Percentiles rank a stretch among this genome's conserved stretches.
Evolutionary conservation across 2,329 filamentous ascomycete genomes (phyloP).

Genomic region (Colletotrichum sp.): DNA sequence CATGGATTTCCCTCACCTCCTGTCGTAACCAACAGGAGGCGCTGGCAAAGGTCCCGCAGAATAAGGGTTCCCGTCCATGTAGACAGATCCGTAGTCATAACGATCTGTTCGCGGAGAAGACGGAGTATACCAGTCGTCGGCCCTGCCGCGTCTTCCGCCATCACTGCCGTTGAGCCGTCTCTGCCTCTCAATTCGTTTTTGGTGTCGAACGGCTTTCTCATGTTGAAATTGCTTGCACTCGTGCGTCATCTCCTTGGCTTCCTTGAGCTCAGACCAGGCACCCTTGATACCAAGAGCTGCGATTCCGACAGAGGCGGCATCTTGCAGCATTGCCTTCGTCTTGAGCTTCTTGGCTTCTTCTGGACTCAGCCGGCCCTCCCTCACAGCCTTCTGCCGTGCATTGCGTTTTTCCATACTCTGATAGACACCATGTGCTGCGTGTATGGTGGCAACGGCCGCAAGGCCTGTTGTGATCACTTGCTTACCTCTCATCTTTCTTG

Average conservation of each 20-base stretch:
- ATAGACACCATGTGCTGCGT: conserved; percentile 64
- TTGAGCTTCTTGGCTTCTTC: conserved; percentile 61
- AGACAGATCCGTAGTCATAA: conserved; percentile 47
- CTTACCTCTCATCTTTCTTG: conserved; percentile 67
- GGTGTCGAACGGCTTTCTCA: conserved; percentile 55
- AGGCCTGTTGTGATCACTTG: conserved; percentile 62
- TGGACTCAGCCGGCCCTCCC: conserved; percentile 55
- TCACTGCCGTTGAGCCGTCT: conserved; percentile 32
- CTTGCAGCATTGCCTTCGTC: conserved; percentile 60
- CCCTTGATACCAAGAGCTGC: conserved; percentile 63
- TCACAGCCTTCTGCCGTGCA: conserved; percentile 56
- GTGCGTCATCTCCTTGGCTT: conserved; percentile 54
- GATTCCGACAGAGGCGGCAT: conserved; percentile 63
- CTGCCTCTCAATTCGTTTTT: conserved; percentile 47
- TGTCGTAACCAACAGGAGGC: conserved; percentile 40
- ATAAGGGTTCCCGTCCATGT: conserved; percentile 54
- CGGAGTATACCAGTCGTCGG: conserved; percentile 49
- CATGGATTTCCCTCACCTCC: conserved; percentile 32
- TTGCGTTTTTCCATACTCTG: conserved; percentile 63
- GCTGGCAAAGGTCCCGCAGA: conserved; percentile 43
- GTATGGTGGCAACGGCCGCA: conserved; percentile 63
- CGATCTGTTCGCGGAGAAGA: conserved; percentile 40
- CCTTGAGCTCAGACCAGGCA: conserved; percentile 60
- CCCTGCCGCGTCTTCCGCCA: conserved; percentile 39
- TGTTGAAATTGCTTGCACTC: conserved; percentile 54